phyloP scores from a whole-genome alignment of 2,329 filamentous ascomycete species.

The Orbilia oligospora region DNA sequence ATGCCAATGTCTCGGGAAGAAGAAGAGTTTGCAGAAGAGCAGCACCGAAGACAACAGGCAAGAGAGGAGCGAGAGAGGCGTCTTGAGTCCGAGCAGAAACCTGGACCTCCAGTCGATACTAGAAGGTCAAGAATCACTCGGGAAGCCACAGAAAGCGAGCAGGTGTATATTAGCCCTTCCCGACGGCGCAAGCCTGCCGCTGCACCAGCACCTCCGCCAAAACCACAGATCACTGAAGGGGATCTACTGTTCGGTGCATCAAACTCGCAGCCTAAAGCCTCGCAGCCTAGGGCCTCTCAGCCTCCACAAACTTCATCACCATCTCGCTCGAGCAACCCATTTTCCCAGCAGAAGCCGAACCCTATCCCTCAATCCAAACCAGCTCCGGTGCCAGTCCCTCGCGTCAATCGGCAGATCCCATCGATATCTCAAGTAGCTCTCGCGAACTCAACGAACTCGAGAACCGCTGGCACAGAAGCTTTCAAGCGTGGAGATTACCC shows the following conservation, averaged over 20 bases:
- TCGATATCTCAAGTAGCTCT: constrained; percentile 78
- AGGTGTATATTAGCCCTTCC: constrained; percentile 89
- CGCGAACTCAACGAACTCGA: constrained; percentile 81
- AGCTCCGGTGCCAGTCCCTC: constrained; percentile 67
- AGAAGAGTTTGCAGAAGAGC: constrained; percentile 38
- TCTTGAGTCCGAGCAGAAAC: constrained; percentile 60
- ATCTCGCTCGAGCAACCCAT: constrained; percentile 65
- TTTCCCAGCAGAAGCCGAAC: constrained; percentile 62
- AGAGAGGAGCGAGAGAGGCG: constrained; percentile 60
- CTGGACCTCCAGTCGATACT: constrained; percentile 36
- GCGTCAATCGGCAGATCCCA: constrained; percentile 75
- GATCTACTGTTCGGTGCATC: constrained; percentile 75
- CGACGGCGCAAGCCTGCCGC: constrained; percentile 76
- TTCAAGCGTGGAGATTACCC: constrained; percentile 96
- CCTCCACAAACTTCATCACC: constrained; percentile 55
- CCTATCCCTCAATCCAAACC: constrained; percentile 9
- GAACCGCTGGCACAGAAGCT: constrained; percentile 84
- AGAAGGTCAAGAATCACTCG: constrained; percentile 72
- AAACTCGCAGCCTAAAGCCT: constrained; percentile 59
- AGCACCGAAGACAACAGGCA: constrained; percentile 38
- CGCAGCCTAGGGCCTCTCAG: constrained; percentile 26
- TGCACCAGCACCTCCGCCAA: constrained; percentile 64
- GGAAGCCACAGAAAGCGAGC: constrained; percentile 80
- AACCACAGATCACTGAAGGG: constrained; percentile 68
- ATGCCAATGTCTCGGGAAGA: constrained; percentile 60